These are phyloP conservation scores for Backusella mclennaniae DNA, from an alignment of 192 early-diverging fungal species.

Conservation along the genomic window DNA sequence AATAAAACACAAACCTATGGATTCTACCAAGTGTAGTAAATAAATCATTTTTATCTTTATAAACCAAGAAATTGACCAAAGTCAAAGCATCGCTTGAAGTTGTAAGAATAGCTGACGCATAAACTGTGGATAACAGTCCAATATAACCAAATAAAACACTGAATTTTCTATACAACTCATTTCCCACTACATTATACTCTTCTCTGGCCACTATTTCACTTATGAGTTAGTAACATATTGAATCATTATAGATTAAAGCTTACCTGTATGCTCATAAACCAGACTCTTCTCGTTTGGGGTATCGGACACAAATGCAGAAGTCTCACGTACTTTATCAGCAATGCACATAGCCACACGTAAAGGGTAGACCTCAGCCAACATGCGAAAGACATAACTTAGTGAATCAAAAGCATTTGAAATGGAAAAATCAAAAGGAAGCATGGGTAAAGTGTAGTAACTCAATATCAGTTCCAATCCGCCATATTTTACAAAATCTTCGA, in stretches of 20 bases:
- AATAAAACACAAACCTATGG: conserved; percentile 41
- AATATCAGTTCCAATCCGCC: conserved; percentile 62
- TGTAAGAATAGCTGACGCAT: conserved; percentile 58
- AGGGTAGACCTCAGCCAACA: conserved; percentile 64
- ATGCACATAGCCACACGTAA: conserved; percentile 51
- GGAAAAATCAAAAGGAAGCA: conserved; percentile 73
- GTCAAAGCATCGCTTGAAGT: conserved; percentile 58
- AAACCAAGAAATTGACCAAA: conserved; percentile 58
- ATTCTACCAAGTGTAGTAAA: conserved; percentile 50
- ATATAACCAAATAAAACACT: conserved; percentile 60
- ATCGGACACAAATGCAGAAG: conserved; percentile 39
- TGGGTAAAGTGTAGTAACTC: conserved; percentile 62
- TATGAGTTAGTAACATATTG: neutral
- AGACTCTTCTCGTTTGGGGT: conserved; percentile 23
- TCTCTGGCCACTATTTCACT: conserved; percentile 26
- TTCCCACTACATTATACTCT: conserved; percentile 35
- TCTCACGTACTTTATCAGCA: conserved; percentile 44
- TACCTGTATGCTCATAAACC: conserved; percentile 6
- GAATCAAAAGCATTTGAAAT: conserved; percentile 60
- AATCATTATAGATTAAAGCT: neutral
- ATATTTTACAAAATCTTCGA: conserved; percentile 68
- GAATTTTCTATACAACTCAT: conserved; percentile 51
- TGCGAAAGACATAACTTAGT: conserved; percentile 65
- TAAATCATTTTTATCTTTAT: conserved; percentile 45
- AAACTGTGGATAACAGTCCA: conserved; percentile 68